Evolutionary conservation across 1,139 yeast species (phyloP), one percentile per base, ranked within the genome.

Genomic region (Blastobotrys proliferans): DNA sequence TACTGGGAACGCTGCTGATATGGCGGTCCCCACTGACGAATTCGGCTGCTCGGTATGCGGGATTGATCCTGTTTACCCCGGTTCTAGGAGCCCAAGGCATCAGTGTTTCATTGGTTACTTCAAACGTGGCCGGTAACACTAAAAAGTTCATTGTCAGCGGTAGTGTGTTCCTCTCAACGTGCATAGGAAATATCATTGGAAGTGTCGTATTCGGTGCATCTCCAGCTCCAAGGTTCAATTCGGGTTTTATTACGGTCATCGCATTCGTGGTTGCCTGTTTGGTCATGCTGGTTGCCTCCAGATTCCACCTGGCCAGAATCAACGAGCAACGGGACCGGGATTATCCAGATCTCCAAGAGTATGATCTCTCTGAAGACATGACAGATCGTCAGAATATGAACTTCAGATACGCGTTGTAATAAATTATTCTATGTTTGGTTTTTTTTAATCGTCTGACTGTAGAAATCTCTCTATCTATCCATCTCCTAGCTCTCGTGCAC

Each of bases 111-210:
- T 46, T 70, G 61, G 36, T 65, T 57, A 47, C 64, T 60, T 31
- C 70, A 37, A 82, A 82, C 54, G 74, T 79, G 6, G 81, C 86
- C 2, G 90, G 90, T 16, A 79, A 78, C 54, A 79, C 87, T 13
- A 81, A 82, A 61, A 77, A 81, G 56, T 64, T 76, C 40, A 74
- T 79, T 6, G 73, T 76, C 19, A 79, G 76, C 57, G 83, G 83
- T 1, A 58, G 77, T 19, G 72, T 73, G 20, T 72, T 81, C 61
- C 67, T 81, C 45, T 81, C 79, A 1, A 79, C 78, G 53, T 79
- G 83, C 54, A 71, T 75, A 18, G 85, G 90, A 18, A 81, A 81
- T 50, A 66, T 82, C 42, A 67, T 77, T 41, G 87, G 87, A 0
- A 85, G 88, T 19, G 83, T 79, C 55, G 72, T 82, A 37, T 81